These are phyloP conservation scores for Suillus luteus DNA, from an alignment of 768 basidiomycete genomes.

Conservation along the genomic window DNA sequence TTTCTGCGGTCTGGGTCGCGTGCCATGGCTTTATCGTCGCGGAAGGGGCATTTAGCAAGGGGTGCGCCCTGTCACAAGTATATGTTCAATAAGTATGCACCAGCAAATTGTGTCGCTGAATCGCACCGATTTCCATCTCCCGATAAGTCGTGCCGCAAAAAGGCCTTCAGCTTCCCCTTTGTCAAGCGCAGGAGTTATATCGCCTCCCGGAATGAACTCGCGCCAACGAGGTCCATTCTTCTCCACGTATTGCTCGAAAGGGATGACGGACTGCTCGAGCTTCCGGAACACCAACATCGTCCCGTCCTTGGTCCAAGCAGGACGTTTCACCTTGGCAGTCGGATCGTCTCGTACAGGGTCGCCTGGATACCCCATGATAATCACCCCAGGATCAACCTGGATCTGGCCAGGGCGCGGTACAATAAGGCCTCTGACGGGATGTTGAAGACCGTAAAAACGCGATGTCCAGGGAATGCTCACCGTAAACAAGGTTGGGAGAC, in stretches of 20 bases:
- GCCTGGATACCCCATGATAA: too few species aligned
- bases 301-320: neutral
- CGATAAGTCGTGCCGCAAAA: too few species aligned
- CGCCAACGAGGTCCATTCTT: too few species aligned
- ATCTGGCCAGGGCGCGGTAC: neutral
- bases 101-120: too few species aligned
- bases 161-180: too few species aligned
- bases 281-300: neutral
- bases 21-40: too few species aligned
- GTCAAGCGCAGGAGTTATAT: too few species aligned
- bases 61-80: too few species aligned
- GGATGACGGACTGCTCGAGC: neutral
- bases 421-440: neutral
- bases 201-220: too few species aligned
- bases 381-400: neutral
- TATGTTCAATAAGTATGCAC: neutral
- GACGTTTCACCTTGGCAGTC: neutral
- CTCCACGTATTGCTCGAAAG: neutral
- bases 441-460: neutral
- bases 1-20: too few species aligned
- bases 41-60: too few species aligned
- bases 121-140: too few species aligned
- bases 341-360: neutral
- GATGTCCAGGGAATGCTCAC: neutral
- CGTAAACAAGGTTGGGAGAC: neutral